These are phyloP conservation scores for Leccinum angustisporum DNA, from an alignment of 1,284 basidiomycete genomes.

Conservation along the genomic window DNA sequence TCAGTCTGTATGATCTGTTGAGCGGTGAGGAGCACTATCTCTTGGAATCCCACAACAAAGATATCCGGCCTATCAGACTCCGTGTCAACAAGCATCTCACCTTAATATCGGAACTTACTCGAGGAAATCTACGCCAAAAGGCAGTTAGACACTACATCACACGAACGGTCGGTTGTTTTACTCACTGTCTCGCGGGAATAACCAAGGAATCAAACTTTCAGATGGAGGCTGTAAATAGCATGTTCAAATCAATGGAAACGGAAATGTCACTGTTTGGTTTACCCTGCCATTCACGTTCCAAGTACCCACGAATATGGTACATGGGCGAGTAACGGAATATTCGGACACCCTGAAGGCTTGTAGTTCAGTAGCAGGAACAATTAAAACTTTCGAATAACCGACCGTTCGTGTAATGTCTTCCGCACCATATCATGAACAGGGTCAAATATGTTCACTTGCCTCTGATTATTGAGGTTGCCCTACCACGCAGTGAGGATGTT, in stretches of 20 bases:
- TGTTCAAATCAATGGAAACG: constrained; percentile 16
- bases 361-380: not conserved
- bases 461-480: constrained; percentile 91
- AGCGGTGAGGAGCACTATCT: constrained; percentile 95
- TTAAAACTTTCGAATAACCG: constrained; percentile 12
- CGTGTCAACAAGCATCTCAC: constrained; percentile 5
- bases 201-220: constrained; percentile 87
- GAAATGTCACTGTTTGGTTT: constrained; percentile 23
- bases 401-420: constrained; percentile 67
- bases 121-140: constrained; percentile 42
- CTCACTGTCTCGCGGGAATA: constrained; percentile 80
- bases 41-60: constrained; percentile 93
- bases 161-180: constrained; percentile 9
- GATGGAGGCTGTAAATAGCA: constrained; percentile 56
- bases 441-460: constrained; percentile 89
- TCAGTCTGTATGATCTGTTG: constrained; percentile 97
- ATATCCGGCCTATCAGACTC: constrained; percentile 72
- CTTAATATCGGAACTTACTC: constrained; percentile 48
- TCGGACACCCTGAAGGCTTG: constrained; percentile 61
- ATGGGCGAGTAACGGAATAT: constrained; percentile 79
- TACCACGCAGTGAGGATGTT: constrained; percentile 32
- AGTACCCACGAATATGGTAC: constrained; percentile 84
- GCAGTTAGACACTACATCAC: constrained; percentile 5
- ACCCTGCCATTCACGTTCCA: constrained; percentile 96
- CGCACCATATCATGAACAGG: constrained; percentile 90